Conservation (phyloP, 495 filamentous ascomycete species). For the Penicillium canescens region DNA sequence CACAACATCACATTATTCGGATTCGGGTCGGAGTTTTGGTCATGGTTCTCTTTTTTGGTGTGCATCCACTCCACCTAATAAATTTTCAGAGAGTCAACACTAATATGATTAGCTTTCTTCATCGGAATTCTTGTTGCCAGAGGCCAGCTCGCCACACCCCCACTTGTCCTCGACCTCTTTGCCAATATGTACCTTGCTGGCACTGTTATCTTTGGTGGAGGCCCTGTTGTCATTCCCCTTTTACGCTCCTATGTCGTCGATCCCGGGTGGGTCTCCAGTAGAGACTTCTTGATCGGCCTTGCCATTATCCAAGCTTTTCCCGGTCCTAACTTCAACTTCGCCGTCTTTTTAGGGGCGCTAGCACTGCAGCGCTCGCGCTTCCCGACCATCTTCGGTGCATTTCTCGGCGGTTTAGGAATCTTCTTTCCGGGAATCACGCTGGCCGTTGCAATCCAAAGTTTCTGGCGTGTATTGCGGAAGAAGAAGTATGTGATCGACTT, state of each 20-base stretch:
- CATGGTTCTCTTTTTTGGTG: too few species aligned
- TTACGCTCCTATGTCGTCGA: slow-evolving; percentile 76
- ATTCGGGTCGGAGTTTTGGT: too few species aligned
- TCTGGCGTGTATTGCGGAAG: slow-evolving; percentile 64
- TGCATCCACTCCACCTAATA: too few species aligned
- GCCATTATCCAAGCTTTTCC: slow-evolving; percentile 83
- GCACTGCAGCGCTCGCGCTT: slow-evolving; percentile 41
- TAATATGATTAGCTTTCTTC: slow-evolving; percentile 45
- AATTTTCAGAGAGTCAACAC: neutral
- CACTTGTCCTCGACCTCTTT: slow-evolving; percentile 65
- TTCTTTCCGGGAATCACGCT: slow-evolving; percentile 70
- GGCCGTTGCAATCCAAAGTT: slow-evolving; percentile 64
- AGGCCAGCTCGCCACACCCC: slow-evolving; percentile 38
- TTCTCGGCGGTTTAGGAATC: slow-evolving; percentile 69
- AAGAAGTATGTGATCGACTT: slow-evolving; percentile 54
- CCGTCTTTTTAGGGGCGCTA: slow-evolving; percentile 72
- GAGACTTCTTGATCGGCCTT: slow-evolving; percentile 81
- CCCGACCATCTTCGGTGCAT: slow-evolving; percentile 54
- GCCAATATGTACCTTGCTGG: slow-evolving; percentile 82
- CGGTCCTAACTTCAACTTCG: slow-evolving; percentile 88
- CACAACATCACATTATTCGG: too few species aligned
- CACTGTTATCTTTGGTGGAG: slow-evolving; percentile 88
- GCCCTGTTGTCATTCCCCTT: slow-evolving; percentile 82
- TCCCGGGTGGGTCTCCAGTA: slow-evolving; percentile 75
- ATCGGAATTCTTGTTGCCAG: slow-evolving; percentile 61